These are phyloP conservation scores for Sclerotinia minor DNA, from an alignment of 2,329 filamentous ascomycete species.

Conservation along the genomic window DNA sequence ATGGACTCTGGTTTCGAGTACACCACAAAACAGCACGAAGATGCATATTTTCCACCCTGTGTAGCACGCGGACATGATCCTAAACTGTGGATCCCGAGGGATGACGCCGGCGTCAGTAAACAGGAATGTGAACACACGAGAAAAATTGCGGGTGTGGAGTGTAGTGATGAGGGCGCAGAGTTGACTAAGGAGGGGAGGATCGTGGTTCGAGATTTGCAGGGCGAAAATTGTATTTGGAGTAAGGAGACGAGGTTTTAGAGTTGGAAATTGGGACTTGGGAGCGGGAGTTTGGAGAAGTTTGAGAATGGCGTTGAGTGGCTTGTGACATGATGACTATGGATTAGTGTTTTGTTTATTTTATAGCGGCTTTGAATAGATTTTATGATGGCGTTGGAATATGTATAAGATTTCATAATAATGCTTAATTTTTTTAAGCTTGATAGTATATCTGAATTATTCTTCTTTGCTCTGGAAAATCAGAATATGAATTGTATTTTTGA, in stretches of 20 bases:
- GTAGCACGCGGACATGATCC: slow-evolving; percentile 52
- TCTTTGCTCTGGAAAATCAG: no score
- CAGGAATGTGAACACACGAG: slow-evolving; percentile 56
- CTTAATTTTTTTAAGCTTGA: no score
- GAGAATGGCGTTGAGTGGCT: background rate
- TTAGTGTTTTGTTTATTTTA: background rate
- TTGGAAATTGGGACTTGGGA: no score
- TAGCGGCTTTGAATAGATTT: background rate
- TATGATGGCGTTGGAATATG: no score
- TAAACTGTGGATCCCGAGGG: slow-evolving; percentile 62
- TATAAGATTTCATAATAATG: no score
- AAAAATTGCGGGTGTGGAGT: slow-evolving; percentile 55
- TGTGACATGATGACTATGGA: background rate
- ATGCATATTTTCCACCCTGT: slow-evolving; percentile 60
- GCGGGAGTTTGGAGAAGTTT: background rate
- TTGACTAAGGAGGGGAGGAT: slow-evolving; percentile 47
- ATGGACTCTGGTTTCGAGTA: slow-evolving; percentile 48
- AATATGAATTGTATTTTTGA: no score
- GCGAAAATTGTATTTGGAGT: slow-evolving; percentile 24
- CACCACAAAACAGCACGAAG: slow-evolving; percentile 47
- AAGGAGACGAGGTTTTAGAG: slow-evolving; percentile 9
- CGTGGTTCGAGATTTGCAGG: slow-evolving; percentile 29
- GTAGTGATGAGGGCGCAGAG: slow-evolving; percentile 59
- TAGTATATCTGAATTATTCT: background rate
- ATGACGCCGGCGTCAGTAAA: slow-evolving; percentile 54